Evolutionary conservation across 2,329 filamentous ascomycete genomes (phyloP), one percentile per base, ranked within the genome.

Genomic region (Hypocreales sp.): DNA sequence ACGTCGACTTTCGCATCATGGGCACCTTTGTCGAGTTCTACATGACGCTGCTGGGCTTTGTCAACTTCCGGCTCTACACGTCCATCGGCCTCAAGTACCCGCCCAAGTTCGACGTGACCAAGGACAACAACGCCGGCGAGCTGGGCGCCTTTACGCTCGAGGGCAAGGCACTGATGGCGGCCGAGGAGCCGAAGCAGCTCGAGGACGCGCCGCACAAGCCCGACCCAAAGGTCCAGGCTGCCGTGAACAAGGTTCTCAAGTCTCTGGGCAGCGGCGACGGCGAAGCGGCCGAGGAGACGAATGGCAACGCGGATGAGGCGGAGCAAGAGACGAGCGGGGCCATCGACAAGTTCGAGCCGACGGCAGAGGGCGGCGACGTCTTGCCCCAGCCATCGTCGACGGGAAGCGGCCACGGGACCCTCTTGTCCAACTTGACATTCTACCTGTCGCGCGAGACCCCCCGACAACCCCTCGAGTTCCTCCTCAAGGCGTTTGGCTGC

Each of bases 1-100:
- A 98, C 53, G 79, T 98, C 37, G 90, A 98, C 54, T 98, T 94
- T 60, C 70, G 90, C 45, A 98, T 98, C 56, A 98, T 98, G 90
- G 87, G 83, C 33, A 98, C 90, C 5, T 98, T 98, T 48, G 76
- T 98, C 38, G 87, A 98, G 53, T 98, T 98, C 54, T 98, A 98
- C 63, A 93, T 92, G 45, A 95, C 87, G 5, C 67, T 98, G 10
- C 64, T 98, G 13, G 80, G 87, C 34, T 98, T 98, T 46, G 75
- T 95, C 56, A 94, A 98, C 64, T 98, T 84, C 64, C 67, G 83
- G 37, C 65, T 98, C 25, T 98, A 94, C 60, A 93, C 84, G 1
- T 76, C 81, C 1, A 64, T 92, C 36, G 90, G 90, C 7, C 60
- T 98, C 35, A 83, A 94, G 31, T 98, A 98, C 49, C 90, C 90